phyloP scores from a whole-genome alignment of 305 asterid species.

The Plantago coronopus region DNA sequence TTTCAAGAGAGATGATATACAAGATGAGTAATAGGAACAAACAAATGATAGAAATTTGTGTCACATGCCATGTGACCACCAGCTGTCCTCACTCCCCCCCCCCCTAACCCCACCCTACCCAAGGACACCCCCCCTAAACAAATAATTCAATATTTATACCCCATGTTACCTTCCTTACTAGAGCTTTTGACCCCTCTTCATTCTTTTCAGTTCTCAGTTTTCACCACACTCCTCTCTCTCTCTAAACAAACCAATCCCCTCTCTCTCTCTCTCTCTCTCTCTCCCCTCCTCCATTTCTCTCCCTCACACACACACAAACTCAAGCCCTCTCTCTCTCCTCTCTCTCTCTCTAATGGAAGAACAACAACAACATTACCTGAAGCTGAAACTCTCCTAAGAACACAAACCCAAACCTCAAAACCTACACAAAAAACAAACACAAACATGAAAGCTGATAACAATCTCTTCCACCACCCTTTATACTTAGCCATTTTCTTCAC shows the following conservation, averaged over 20 bases:
- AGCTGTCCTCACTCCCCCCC: conserved; percentile 61
- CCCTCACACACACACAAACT: neutral
- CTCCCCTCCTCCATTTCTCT: conserved; percentile 25
- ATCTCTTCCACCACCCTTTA: conserved; percentile 30
- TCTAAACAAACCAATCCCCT: conserved; percentile 26
- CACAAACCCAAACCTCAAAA: no score
- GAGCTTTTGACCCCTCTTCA: conserved; percentile 63
- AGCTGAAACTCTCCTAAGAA: conserved; percentile 4
- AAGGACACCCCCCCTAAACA: neutral
- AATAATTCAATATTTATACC: conserved; percentile 37
- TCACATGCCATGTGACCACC: conserved; percentile 88
- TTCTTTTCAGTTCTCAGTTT: conserved; percentile 26
- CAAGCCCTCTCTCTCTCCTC: neutral
- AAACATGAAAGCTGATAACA: conserved; percentile 19
- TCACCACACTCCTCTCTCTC: conserved; percentile 23
- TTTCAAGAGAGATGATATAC: neutral
- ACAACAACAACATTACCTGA: no score
- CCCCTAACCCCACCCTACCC: neutral
- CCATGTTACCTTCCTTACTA: conserved; percentile 38
- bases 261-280: conserved; percentile 19
- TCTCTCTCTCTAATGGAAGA: conserved; percentile 23
- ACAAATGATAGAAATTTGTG: conserved; percentile 33
- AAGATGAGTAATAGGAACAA: neutral
- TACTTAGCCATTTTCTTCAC: conserved; percentile 8
- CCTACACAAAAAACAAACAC: conserved; percentile 18